A percentile compares a stretch with the other conserved stretches of the same genome.
phyloP scores from a whole-genome alignment of 805 yeast species.

The Candida anglica region DNA sequence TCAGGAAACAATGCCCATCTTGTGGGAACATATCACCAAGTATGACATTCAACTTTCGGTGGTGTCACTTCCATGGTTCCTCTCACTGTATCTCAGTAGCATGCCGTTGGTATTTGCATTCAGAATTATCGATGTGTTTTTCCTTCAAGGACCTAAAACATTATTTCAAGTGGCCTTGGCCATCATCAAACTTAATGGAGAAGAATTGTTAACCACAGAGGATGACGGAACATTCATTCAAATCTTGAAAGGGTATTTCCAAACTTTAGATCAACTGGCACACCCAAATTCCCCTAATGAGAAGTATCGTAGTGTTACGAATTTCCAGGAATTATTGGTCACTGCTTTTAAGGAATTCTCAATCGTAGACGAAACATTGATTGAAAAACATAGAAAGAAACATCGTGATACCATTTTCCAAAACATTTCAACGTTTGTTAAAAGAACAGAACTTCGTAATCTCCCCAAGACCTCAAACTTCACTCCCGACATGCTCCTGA shows the following conservation, averaged over 20 bases:
- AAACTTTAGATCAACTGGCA: conserved; percentile 71
- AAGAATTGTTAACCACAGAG: conserved; percentile 66
- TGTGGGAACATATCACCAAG: conserved; percentile 76
- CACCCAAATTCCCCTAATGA: conserved; percentile 67
- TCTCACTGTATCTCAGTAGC: conserved; percentile 82
- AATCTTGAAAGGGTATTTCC: conserved; percentile 77
- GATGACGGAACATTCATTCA: conserved; percentile 94
- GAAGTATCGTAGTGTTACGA: conserved; percentile 64
- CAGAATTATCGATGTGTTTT: conserved; percentile 84
- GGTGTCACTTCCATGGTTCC: conserved; percentile 94
- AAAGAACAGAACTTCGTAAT: conserved; percentile 85
- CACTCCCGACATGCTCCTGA: conserved; percentile 53
- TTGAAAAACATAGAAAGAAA: conserved; percentile 63
- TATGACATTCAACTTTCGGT: conserved; percentile 90
- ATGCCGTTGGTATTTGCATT: conserved; percentile 95
- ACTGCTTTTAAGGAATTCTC: conserved; percentile 91
- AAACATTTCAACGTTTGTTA: conserved; percentile 86
- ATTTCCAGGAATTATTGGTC: conserved; percentile 85
- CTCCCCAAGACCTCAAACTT: conserved; percentile 74
- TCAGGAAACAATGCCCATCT: conserved; percentile 80
- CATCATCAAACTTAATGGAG: conserved; percentile 84
- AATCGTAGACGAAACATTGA: conserved; percentile 69
- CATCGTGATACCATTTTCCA: conserved; percentile 74
- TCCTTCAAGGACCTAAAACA: conserved; percentile 84
- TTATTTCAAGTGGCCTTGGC: conserved; percentile 93